Evolutionary conservation across 2,329 filamentous ascomycete species (phyloP), one percentile per base, ranked within the genome.

Genomic region (Lecanicillium sp.): DNA sequence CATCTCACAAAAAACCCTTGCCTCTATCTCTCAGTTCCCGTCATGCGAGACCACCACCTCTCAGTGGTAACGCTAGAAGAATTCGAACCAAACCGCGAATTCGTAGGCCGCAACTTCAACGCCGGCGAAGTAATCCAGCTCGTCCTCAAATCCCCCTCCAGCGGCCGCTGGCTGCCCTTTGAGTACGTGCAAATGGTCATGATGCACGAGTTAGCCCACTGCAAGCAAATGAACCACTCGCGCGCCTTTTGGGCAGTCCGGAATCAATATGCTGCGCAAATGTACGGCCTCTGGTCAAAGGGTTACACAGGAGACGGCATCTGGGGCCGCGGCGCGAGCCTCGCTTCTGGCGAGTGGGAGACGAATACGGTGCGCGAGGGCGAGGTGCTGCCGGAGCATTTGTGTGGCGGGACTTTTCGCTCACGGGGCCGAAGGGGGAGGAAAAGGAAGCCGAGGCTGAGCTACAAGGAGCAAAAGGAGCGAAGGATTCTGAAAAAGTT

Each of bases 181-280:
- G 70, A 78, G 44, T 87, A 88, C 53, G 84, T 94, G 13, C 85
- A 92, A 60, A 90, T 92, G 84, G 85, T 94, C 48, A 94, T 94
- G 87, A 89, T 94, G 77, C 87, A 94, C 56, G 85, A 92, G 65
- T 67, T 94, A 20, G 86, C 86, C 3, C 86, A 94, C 58, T 89
- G 84, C 68, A 83, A 85, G 58, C 82, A 94, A 56, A 94, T 94
- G 88, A 94, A 94, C 57, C 87, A 94, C 56, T 83, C 79, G 2
- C 72, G 75, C 40, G 78, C 75, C 3, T 94, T 94, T 52, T 94
- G 87, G 86, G 73, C 74, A 9, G 81, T 89, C 14, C 69, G 86
- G 33, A 84, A 92, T 57, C 62, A 67, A 30, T 92, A 84, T 53
- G 80, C 84, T 2, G 70, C 68, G 8, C 73, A 86, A 40, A 78